Evolutionary conservation across 306 rosid species (phyloP), one percentile per base, ranked within the genome.

Genomic region (Cicer judaicum): DNA sequence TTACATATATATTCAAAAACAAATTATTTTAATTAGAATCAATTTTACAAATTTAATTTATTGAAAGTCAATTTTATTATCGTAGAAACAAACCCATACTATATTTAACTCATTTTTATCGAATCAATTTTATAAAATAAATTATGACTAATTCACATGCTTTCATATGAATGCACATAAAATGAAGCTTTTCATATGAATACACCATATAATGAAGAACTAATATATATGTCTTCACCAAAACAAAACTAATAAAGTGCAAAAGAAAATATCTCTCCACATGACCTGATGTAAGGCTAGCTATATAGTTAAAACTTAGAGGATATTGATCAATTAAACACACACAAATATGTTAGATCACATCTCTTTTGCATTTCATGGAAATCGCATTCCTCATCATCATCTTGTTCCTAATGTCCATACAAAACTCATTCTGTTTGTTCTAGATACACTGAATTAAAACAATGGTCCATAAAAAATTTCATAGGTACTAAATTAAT

Each of bases 221-320:
- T 47, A 44, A 69, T 24, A 38, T 62, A 19, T 63, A 21, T n/a
- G 78, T 71, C 77, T 82, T 54, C 71, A 76, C 79, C 7, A 39
- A 82, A 84, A 88, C 87, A 85, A 79, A 82, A 84, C 88, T 90
- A 88, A 88, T 85, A 88, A 85, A 90, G 89, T 66, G 64, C 48
- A 64, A 43, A 67, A 18, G 19, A 21, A 70, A 66, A 42, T 71
- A 81, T 84, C 88, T 14, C 79, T 62, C 14, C 46, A 18, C 18
- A 21, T 59, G 64, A 59, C 64, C 11, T 29, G 65, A 60, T 53
- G 69, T 53, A 63, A 34, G 60, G n/a, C n/a, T n/a, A n/a, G 70
- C n/a, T 48, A 19, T 19, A 16, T 39, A 62, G 70, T 64, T 71
- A 66, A 79, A 55, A 62, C 52, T 64, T 71, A 66, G 76, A 55